These are phyloP conservation scores for Fusarium stilboides DNA, from an alignment of 2,329 filamentous ascomycete species.

Conservation along the genomic window DNA sequence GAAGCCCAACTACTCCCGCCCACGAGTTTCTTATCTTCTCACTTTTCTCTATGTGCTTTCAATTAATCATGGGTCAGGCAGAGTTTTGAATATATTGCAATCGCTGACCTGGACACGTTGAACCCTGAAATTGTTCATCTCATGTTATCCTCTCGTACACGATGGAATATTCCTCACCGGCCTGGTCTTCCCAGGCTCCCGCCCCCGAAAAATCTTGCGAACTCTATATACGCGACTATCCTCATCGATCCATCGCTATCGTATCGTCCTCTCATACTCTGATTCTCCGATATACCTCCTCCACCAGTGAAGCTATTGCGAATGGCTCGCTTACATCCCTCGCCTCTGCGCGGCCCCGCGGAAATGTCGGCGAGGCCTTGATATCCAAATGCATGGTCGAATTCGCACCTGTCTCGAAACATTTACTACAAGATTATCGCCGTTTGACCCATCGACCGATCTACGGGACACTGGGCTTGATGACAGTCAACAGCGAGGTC, in stretches of 20 bases:
- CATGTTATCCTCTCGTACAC: slow-evolving; percentile 39
- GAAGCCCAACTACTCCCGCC: slow-evolving; percentile 20
- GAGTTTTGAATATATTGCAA: slow-evolving; percentile 27
- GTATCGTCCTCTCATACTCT: slow-evolving; percentile 84
- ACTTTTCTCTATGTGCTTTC: not conserved
- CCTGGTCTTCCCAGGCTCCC: slow-evolving; percentile 64
- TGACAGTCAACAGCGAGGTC: slow-evolving; percentile 86
- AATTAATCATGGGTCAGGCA: slow-evolving; percentile 27
- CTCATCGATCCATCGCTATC: slow-evolving; percentile 89
- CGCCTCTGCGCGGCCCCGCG: slow-evolving; percentile 62
- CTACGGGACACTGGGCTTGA: slow-evolving; percentile 89
- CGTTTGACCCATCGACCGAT: slow-evolving; percentile 80
- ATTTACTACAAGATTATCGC: slow-evolving; percentile 83
- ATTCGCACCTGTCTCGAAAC: slow-evolving; percentile 76
- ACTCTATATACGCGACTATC: slow-evolving; percentile 88
- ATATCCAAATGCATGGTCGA: slow-evolving; percentile 87
- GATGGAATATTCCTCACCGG: slow-evolving; percentile 65
- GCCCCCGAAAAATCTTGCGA: slow-evolving; percentile 76
- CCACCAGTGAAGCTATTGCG: slow-evolving; percentile 70
- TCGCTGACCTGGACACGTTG: slow-evolving; percentile 27
- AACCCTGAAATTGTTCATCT: slow-evolving; percentile 25
- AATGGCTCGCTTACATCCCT: slow-evolving; percentile 73
- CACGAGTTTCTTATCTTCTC: slow-evolving; percentile 1
- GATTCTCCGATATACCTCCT: slow-evolving; percentile 84
- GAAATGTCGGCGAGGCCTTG: slow-evolving; percentile 59